Percentiles rank a stretch among this genome's conserved stretches.
Evolutionary conservation across 805 yeast genomes (phyloP).

Genomic region (Yamadazyma philogaea): DNA sequence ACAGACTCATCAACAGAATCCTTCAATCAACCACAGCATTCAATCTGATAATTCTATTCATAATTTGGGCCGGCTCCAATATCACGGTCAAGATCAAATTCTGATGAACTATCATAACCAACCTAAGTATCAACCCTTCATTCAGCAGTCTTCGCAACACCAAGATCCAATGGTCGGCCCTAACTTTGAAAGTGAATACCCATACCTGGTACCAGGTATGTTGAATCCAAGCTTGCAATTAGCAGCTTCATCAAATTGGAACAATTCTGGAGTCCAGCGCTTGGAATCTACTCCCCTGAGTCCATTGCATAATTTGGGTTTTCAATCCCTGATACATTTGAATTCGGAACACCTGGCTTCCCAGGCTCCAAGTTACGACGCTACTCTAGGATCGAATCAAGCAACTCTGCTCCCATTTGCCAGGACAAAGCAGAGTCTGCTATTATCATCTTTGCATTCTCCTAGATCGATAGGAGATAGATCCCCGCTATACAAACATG

Average conservation of each 20-base stretch:
- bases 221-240: neutral
- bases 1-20: constrained; percentile 17
- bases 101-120: neutral
- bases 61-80: constrained; percentile 5
- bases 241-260: neutral
- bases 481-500: constrained; percentile 7
- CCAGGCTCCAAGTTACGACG: neutral
- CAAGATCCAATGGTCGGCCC: neutral
- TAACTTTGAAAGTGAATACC: neutral
- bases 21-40: neutral
- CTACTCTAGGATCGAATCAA: neutral
- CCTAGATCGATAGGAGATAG: constrained; percentile 2
- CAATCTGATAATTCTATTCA: neutral
- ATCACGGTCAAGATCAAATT: neutral
- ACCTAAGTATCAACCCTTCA: neutral
- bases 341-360: neutral
- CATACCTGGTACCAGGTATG: neutral
- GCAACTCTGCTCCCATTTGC: neutral
- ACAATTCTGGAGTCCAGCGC: neutral
- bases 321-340: constrained; percentile 1
- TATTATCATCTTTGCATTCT: constrained; percentile 4
- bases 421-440: constrained; percentile 1
- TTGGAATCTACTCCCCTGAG: neutral
- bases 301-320: neutral
- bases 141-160: neutral